These are phyloP conservation scores for Polygonum aviculare DNA, from an alignment of 148 eudicot genomes.

Conservation along the genomic window DNA sequence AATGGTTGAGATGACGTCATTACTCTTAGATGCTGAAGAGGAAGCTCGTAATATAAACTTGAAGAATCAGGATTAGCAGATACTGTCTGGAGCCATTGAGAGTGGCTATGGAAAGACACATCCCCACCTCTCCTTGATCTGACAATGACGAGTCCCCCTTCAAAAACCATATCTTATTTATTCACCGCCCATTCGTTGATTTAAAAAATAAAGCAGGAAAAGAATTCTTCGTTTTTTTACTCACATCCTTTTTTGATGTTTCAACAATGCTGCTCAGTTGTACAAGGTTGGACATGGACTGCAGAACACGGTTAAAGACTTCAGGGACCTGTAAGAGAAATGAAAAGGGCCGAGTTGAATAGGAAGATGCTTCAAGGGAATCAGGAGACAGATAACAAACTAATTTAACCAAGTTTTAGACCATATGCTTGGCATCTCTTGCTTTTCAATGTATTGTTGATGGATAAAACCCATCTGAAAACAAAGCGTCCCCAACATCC, in stretches of 20 bases:
- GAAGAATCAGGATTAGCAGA: slow-evolving; percentile 72
- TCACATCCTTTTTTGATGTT: slow-evolving; percentile 87
- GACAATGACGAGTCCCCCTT: slow-evolving; percentile 75
- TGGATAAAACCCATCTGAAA: slow-evolving; percentile 63
- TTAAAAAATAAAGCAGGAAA: background rate
- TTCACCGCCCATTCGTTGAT: background rate
- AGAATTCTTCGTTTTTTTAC: slow-evolving; percentile 9
- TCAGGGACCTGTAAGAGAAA: slow-evolving; percentile 51
- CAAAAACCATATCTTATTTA: slow-evolving; percentile 12
- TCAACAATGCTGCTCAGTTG: slow-evolving; percentile 73
- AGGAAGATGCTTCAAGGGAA: background rate
- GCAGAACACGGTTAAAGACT: slow-evolving; percentile 74
- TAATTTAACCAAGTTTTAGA: slow-evolving; percentile 8
- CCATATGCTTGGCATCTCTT: slow-evolving; percentile 54
- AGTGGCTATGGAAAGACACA: slow-evolving; percentile 65
- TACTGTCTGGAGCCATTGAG: slow-evolving; percentile 90
- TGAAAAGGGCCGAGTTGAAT: background rate
- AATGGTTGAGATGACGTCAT: slow-evolving; percentile 47
- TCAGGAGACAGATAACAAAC: background rate
- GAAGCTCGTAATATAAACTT: slow-evolving; percentile 88
- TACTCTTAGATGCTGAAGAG: slow-evolving; percentile 79
- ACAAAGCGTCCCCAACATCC: slow-evolving; percentile 86
- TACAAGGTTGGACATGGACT: slow-evolving; percentile 61
- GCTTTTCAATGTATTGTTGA: slow-evolving; percentile 42
- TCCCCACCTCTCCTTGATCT: slow-evolving; percentile 93